Percentiles rank a stretch among this genome's conserved stretches.
These are phyloP conservation scores for Tricholoma bakamatsutake DNA, from an alignment of 768 basidiomycete genomes.

Conservation along the genomic window DNA sequence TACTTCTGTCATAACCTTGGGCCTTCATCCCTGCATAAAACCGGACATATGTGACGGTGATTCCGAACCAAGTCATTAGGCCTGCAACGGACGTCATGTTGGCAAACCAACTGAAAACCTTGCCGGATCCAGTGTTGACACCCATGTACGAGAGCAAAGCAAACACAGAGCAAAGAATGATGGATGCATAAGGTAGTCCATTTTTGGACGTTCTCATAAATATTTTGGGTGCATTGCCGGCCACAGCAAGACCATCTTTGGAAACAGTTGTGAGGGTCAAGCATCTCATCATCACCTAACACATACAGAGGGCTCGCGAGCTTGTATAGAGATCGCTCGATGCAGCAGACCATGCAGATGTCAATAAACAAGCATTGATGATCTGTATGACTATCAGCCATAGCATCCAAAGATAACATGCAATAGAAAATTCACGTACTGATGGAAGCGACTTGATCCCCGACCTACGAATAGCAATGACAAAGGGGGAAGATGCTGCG, in stretches of 20 bases:
- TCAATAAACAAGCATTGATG: constrained; percentile 79
- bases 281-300: not conserved
- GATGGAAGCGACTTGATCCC: constrained; percentile 86
- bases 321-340: constrained; percentile 87
- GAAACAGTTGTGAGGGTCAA: not conserved
- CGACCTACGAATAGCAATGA: constrained; percentile 79
- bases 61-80: constrained; percentile 81
- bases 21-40: constrained; percentile 79
- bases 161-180: constrained; percentile 66
- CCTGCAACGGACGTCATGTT: constrained; percentile 68
- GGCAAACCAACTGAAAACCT: constrained; percentile 76
- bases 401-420: not conserved
- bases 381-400: constrained; percentile 32
- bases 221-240: constrained; percentile 78
- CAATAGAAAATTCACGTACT: constrained; percentile 33
- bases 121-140: constrained; percentile 55
- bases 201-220: constrained; percentile 63
- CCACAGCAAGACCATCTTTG: constrained; percentile 71
- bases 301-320: constrained; percentile 78
- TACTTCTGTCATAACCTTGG: constrained; percentile 70
- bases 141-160: constrained; percentile 80
- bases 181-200: constrained; percentile 73
- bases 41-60: constrained; percentile 70
- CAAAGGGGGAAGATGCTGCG: constrained; percentile 80
- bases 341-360: constrained; percentile 91